phyloP scores from a whole-genome alignment of 2,329 filamentous ascomycete genomes.

The Thelonectria blattea region DNA sequence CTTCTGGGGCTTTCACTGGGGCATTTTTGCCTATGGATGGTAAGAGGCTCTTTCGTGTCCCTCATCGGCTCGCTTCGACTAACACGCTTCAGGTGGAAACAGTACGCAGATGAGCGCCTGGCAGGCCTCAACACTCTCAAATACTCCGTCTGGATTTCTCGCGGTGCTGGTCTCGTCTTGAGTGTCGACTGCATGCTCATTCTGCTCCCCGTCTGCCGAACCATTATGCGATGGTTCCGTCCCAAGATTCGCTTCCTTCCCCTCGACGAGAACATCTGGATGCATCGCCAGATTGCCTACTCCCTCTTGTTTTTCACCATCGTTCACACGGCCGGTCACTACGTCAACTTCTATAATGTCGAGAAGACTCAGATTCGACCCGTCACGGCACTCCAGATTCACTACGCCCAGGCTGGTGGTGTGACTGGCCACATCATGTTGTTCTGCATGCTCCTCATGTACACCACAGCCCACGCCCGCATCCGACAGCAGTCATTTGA shows the following conservation, averaged over 20 bases:
- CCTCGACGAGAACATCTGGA: conserved; percentile 96
- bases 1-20: conserved; percentile 81
- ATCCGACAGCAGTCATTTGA: conserved; percentile 98
- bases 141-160: conserved; percentile 94
- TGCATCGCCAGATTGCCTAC: conserved; percentile 94
- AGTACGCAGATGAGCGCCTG: conserved; percentile 70
- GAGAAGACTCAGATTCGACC: conserved; percentile 84
- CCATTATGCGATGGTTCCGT: conserved; percentile 80
- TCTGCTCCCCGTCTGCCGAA: conserved; percentile 92
- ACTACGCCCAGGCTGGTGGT: conserved; percentile 87
- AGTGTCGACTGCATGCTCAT: conserved; percentile 87
- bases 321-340: conserved; percentile 80
- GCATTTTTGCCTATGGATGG: conserved; percentile 86
- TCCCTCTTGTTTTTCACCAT: conserved; percentile 82
- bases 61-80: neutral
- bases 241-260: conserved; percentile 89
- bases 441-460: conserved; percentile 98
- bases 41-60: conserved; percentile 52
- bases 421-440: conserved; percentile 98
- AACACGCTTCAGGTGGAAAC: conserved; percentile 70
- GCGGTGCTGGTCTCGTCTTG: conserved; percentile 87
- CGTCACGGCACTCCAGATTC: conserved; percentile 83
- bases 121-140: conserved; percentile 79
- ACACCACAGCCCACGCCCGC: conserved; percentile 90
- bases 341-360: conserved; percentile 98